These are phyloP conservation scores for Zygosaccharomyces bailii DNA, from an alignment of 805 yeast species.

Conservation along the genomic window DNA sequence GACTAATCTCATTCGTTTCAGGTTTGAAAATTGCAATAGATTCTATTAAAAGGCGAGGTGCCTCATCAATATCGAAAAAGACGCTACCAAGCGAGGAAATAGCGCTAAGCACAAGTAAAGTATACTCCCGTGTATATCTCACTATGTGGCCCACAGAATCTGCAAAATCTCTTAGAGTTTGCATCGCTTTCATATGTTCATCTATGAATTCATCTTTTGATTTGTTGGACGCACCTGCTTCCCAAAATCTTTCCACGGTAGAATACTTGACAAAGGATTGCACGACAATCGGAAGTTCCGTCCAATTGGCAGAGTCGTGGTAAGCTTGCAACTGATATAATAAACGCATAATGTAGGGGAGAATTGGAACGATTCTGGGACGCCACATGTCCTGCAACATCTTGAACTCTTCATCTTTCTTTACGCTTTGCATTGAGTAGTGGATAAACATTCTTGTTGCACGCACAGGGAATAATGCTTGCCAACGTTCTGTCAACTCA, in stretches of 20 bases:
- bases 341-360: constrained; percentile 86
- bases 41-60: constrained; percentile 72
- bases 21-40: constrained; percentile 71
- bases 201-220: constrained; percentile 91
- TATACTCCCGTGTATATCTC: constrained; percentile 93
- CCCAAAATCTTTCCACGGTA: constrained; percentile 95
- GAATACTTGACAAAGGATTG: constrained; percentile 88
- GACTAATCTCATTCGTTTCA: constrained; percentile 45
- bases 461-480: constrained; percentile 88
- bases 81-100: constrained; percentile 88
- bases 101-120: constrained; percentile 83
- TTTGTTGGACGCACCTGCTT: constrained; percentile 93
- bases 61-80: constrained; percentile 77
- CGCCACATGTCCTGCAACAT: constrained; percentile 75
- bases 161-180: constrained; percentile 92
- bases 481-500: constrained; percentile 86
- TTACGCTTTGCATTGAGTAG: constrained; percentile 88
- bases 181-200: constrained; percentile 90
- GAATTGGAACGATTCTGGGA: constrained; percentile 86
- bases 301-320: constrained; percentile 92
- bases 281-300: constrained; percentile 78
- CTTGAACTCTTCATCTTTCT: constrained; percentile 70
- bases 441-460: constrained; percentile 94
- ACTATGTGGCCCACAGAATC: constrained; percentile 96
- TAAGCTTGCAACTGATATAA: constrained; percentile 90